Evolutionary conservation across 768 basidiomycete genomes (phyloP), one percentile per base, ranked within the genome.

Genomic region (Mycena albidolilacea): DNA sequence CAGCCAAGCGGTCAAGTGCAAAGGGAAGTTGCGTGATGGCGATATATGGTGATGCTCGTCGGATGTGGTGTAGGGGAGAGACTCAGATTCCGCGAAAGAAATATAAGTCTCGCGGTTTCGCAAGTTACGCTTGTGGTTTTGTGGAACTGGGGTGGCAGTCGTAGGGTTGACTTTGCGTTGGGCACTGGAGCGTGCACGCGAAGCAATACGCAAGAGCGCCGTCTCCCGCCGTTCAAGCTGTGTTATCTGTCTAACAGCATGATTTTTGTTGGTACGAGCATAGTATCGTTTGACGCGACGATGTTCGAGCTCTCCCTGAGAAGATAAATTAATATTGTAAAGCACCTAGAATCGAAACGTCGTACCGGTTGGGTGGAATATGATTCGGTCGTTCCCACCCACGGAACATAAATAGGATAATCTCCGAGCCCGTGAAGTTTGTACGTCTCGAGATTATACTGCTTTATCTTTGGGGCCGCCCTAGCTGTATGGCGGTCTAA

Each of bases 351-450:
- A 17, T 21, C 19, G 38, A 5, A 30, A 63, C 35, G 76, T 23
- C 80, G 38, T 70, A 87, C 85, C 48, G 82, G 64, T 67, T 87
- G 85, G 0, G 85, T 88, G 0, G 83, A 84, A 66, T 83, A 84
- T 0, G 79, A 81, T 2, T 60, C 59, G 7, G n/a, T 60, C 2
- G 59, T 60, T 6, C 59, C 59, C 12, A 69, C 0, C 86, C 86
- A 62, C 76, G 81, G 73, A 21, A 87, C 85, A 14, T 71, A 69
- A 0, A 30, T n/a, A 0, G 78, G 78, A 64, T 85, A 84, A 64
- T 87, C 82, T 0, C 81, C 84, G 1, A 87, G 78, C 1, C 81
- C 73, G 72, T 87, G 87, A 3, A 81, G 78, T 64, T 88, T 87
- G 75, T 81, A 82, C 0, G 82, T 85, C 0, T 63, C 41, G 0